Conservation (phyloP, 163 green algal species). For the Prototheca wickerhamii region DNA sequence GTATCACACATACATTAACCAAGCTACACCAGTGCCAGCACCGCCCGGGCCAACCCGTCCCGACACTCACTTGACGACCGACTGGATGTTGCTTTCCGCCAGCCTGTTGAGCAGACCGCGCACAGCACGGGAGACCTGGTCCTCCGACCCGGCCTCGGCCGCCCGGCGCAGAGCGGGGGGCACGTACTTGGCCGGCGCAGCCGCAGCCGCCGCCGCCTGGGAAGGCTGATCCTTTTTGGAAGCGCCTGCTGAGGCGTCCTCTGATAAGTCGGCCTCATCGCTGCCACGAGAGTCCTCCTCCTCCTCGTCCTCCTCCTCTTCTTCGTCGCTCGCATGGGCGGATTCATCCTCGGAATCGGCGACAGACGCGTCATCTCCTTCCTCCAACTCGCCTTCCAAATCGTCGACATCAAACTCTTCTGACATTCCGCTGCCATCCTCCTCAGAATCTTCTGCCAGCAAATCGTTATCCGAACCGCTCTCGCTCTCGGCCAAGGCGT, state of each 20-base stretch:
- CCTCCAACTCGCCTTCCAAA: background rate
- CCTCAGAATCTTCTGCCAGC: background rate
- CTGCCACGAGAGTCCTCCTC: too few relatives aligned
- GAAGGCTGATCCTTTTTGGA: too few relatives aligned
- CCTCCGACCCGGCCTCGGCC: background rate
- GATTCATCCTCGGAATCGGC: background rate
- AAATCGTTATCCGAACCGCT: constrained; percentile 2
- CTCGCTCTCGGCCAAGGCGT: too few relatives aligned
- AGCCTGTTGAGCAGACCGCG: constrained; percentile 71
- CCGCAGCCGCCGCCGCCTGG: too few relatives aligned
- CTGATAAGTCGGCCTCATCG: constrained; percentile 4
- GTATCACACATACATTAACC: too few relatives aligned
- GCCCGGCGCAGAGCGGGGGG: too few relatives aligned
- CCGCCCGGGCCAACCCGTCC: background rate
- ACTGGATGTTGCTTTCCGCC: constrained; percentile 60
- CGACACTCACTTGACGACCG: constrained; percentile 26
- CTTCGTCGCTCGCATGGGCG: constrained; percentile 7
- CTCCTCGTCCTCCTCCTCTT: constrained; percentile 4
- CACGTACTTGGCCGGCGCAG: background rate
- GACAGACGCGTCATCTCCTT: background rate
- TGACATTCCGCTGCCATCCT: constrained; percentile 1
- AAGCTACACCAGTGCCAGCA: too few relatives aligned
- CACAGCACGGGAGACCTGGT: constrained; percentile 35
- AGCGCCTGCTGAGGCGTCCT: constrained; percentile 6
- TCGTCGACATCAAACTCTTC: constrained; percentile 3